Evolutionary conservation across 768 basidiomycete genomes (phyloP).

Genomic region (Mrakia hoshinonis): DNA sequence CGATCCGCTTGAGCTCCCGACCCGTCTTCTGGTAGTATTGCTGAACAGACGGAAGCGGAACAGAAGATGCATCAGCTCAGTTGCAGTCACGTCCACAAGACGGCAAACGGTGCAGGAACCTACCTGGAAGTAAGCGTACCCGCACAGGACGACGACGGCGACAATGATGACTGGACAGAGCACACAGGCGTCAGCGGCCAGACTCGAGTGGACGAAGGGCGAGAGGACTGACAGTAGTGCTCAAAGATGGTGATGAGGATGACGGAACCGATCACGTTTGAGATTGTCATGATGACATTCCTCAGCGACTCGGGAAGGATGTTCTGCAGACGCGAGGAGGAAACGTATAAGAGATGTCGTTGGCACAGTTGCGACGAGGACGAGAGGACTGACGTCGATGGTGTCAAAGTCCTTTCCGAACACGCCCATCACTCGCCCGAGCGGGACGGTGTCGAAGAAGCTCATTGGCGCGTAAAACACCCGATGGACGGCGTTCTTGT

Average conservation of each 20-base stretch:
- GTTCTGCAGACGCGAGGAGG: neutral
- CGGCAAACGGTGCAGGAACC: too few species aligned
- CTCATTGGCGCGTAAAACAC: slow-evolving; percentile 70
- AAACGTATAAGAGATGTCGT: neutral
- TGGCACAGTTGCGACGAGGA: neutral
- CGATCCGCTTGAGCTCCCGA: slow-evolving; percentile 63
- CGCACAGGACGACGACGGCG: neutral
- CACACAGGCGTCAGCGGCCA: neutral
- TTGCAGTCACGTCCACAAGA: too few species aligned
- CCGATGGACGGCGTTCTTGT: slow-evolving; percentile 51
- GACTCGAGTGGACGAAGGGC: too few species aligned
- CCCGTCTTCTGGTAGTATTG: slow-evolving; percentile 48
- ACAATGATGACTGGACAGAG: slow-evolving; percentile 47
- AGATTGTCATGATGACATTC: slow-evolving; percentile 52
- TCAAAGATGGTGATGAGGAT: slow-evolving; percentile 15
- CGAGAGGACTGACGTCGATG: neutral
- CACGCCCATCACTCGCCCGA: slow-evolving; percentile 29
- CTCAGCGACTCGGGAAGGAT: slow-evolving; percentile 47
- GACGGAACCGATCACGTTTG: slow-evolving; percentile 43
- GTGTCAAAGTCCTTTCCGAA: slow-evolving; percentile 41
- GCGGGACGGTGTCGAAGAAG: slow-evolving; percentile 64
- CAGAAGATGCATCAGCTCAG: too few species aligned
- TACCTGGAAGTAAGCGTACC: slow-evolving; percentile 35
- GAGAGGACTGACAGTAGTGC: neutral
- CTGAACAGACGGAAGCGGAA: too few species aligned